Base-by-base conservation (phyloP, 345 rosid genomes). In the Lepidium sativum region DNA sequence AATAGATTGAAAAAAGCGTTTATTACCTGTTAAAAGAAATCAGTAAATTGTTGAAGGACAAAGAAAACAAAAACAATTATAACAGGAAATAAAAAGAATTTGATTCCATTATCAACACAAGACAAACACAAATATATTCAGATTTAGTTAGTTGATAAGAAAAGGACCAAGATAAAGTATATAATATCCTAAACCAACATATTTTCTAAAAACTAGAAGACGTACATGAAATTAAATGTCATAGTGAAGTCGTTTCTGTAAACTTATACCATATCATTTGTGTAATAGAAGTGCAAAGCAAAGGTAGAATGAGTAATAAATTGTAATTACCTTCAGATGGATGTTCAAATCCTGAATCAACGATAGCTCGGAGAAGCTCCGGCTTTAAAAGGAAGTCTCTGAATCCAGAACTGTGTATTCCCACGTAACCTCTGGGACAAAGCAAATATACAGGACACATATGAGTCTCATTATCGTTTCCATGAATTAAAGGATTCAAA, bases 341-440 rank as follows among this genome's bases (percentile, higher is more conserved):
- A 78, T 90, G 99, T 87, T 94, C 97, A 82, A 94, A 94, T 39
- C 99, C 97, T 0, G 99, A 94, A 78, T 94, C 99, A 33, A 90
- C 97, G 39, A 94, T 94, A 5, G 99, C 91, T 17, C 97, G 83
- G 54, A 94, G 97, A 67, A 94, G 97, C 85, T 94, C 97, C 37
- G 99, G 99, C 77, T 95, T 95, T 76, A 95, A 74, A 45, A 95
- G 96, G 80, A 95, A 95, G 86, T 95, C 99, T 80, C 97, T 95
- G 86, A 95, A 95, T 75, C 99, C 97, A 4, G 99, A 95, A 76
- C 97, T 91, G 92, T 95, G 97, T 50, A 95, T 94, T 33, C 99
- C 96, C 34, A 94, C 97, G 68, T 90, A 94, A 4, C 99, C 95
- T 84, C 99, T 94, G 67, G 0, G 23, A 42, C 11, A 25, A 5